A percentile compares a stretch with the other conserved stretches of the same genome.
These are phyloP conservation scores for Lantana camara DNA, from an alignment of 257 asterid genomes.

Conservation along the genomic window DNA sequence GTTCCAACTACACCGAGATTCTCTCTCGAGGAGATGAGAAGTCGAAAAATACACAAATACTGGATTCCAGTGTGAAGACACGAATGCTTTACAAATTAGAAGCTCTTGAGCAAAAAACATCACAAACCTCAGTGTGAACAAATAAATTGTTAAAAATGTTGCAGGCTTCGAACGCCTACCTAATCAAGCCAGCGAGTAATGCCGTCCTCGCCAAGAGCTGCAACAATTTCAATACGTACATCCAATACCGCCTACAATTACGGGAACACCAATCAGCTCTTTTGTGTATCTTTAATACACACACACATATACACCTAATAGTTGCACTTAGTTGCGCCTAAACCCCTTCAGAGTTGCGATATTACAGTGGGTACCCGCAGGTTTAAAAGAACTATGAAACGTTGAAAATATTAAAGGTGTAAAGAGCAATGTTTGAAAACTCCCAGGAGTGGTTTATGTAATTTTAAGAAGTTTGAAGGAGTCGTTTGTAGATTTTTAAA, in stretches of 20 bases:
- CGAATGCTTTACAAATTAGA: constrained; percentile 32
- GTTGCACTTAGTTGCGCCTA: no score
- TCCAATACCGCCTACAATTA: constrained; percentile 80
- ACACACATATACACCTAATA: no score
- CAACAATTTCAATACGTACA: constrained; percentile 83
- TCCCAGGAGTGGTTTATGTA: no score
- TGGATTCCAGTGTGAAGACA: constrained; percentile 31
- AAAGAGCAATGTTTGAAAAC: no score
- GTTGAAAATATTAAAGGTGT: no score
- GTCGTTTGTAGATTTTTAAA: no score
- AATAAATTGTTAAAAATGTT: constrained; percentile 4
- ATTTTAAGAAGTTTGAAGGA: no score
- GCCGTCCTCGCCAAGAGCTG: constrained; percentile 94
- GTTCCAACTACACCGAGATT: constrained; percentile 30
- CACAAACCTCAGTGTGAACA: constrained; percentile 34
- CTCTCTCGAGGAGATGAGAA: constrained; percentile 17
- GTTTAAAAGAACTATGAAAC: no score
- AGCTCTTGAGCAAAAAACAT: constrained; percentile 16
- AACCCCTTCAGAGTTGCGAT: no score
- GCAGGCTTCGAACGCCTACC: constrained; percentile 38
- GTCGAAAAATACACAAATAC: constrained; percentile 23
- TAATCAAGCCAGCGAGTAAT: constrained; percentile 97
- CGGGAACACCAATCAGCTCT: background rate
- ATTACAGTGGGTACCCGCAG: no score
- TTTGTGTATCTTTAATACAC: no score